Evolutionary conservation across 2,329 filamentous ascomycete genomes (phyloP), one percentile per base, ranked within the genome.

Genomic region (Daldinia sp.): DNA sequence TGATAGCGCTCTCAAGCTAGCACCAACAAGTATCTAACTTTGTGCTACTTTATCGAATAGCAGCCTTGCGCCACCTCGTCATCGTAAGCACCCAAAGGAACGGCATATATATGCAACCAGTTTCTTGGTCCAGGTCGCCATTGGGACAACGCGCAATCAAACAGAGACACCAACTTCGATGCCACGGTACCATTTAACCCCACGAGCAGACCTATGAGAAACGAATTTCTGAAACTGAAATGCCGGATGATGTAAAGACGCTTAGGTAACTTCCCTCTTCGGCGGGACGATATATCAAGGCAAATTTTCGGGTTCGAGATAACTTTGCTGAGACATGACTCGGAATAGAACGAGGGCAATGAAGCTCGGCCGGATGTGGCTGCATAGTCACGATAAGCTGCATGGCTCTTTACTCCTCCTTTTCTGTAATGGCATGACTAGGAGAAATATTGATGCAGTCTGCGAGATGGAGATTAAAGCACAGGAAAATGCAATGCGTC

Each of bases 211-310:
- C 42, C 58, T 28, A 48, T 53, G 41, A 63, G 18, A 41, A 46
- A 23, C 13, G 12, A 54, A 39, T 18, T 18, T 20, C 12, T 53
- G 37, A 51, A 46, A 37, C 18, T 28, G 28, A 59, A 18, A 63
- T 48, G 54, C 48, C 53, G 23, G 33, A 39, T 68, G 65, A 71
- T 71, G 63, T 68, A 63, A 71, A 51, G n/a, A 50, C 51, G 30
- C 65, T 44, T 46, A 33, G 44, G 20, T 68, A 33, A 59, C 50
- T 59, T 48, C 30, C 20, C 20, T 54, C 51, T 30, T 51, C 23
- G 41, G 30, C 18, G 20, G 59, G 30, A 50, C 54, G 20, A 35
- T 30, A 35, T 62, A 13, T 57, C 20, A 56, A 23, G 51, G 28
- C 44, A n/a, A 46, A 4, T 53, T 61, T 2, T 44, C 60, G 53